phyloP scores from a whole-genome alignment of 176 grass and related monocot genomes.

The Oropetium thomaeum region DNA sequence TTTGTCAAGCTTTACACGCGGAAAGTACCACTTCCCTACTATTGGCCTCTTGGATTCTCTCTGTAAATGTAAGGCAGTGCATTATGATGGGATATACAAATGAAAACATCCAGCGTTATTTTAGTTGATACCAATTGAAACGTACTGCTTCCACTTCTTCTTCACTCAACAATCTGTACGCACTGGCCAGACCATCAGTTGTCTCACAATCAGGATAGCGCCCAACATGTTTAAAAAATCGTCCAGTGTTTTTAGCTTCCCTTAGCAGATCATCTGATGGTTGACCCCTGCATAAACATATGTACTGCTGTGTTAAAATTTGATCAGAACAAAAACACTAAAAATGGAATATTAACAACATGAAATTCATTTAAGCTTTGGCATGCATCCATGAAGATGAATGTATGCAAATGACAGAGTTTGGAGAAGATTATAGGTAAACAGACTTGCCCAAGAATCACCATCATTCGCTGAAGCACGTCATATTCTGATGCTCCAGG shows the following conservation, averaged over 20 bases:
- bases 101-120: conserved; percentile 4
- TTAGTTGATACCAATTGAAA: conserved; percentile 29
- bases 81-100: conserved; percentile 14
- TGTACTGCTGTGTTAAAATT: not conserved
- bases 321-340: not conserved
- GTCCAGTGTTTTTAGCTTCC: conserved; percentile 75
- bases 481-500: conserved; percentile 95
- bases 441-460: conserved; percentile 68
- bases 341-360: conserved; percentile 1
- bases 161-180: conserved; percentile 75
- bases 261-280: conserved; percentile 82
- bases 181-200: conserved; percentile 38
- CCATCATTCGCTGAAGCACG: conserved; percentile 80
- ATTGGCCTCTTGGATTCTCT: conserved; percentile 61
- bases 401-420: conserved; percentile 24
- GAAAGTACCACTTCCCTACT: conserved; percentile 87
- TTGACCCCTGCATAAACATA: conserved; percentile 57
- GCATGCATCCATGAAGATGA: not conserved
- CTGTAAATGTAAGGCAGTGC: conserved; percentile 38
- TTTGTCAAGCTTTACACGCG: conserved; percentile 65
- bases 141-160: conserved; percentile 80
- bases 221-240: conserved; percentile 74
- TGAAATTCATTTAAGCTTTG: not conserved
- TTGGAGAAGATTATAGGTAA: not conserved
- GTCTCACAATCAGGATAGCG: conserved; percentile 36